Evolutionary conservation across 2,329 filamentous ascomycete genomes (phyloP).

Genomic region (Talaromyces funiculosus): DNA sequence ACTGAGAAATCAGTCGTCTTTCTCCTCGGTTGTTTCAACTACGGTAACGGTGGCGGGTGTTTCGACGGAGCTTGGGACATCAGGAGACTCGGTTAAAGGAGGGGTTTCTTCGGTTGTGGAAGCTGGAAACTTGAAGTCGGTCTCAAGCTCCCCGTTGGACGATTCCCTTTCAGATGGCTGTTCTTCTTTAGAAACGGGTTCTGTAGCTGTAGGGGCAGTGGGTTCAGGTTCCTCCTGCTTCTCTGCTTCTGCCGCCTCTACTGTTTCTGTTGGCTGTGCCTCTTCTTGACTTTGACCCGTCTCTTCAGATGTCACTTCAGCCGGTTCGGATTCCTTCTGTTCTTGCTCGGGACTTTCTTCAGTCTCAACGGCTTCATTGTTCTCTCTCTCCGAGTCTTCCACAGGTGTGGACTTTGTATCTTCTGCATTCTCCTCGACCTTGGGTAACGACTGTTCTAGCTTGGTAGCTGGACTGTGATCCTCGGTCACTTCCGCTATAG

Average conservation of each 20-base stretch:
- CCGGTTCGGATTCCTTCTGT: neutral
- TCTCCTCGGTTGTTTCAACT: constrained; percentile 7
- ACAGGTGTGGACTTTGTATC: neutral
- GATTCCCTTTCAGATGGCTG: neutral
- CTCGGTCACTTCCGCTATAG: constrained; percentile 76
- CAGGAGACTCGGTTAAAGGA: neutral
- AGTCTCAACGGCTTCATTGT: neutral
- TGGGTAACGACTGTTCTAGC: neutral
- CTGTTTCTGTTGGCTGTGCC: neutral
- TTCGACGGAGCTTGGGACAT: neutral
- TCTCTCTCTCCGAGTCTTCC: neutral
- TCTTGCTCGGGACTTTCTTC: neutral
- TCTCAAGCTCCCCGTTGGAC: neutral
- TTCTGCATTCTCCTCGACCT: constrained; percentile 11
- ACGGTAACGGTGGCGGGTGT: constrained; percentile 7
- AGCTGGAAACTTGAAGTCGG: neutral
- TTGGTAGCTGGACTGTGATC: constrained; percentile 47
- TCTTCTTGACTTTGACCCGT: neutral
- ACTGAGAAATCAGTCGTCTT: constrained; percentile 10
- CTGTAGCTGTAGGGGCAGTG: neutral
- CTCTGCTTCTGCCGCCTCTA: neutral
- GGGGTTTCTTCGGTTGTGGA: neutral
- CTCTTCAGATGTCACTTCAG: neutral
- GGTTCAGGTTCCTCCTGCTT: neutral
- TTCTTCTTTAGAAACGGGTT: neutral